phyloP scores from a whole-genome alignment of 495 filamentous ascomycete species.

The Lasiosphaeria ovina region DNA sequence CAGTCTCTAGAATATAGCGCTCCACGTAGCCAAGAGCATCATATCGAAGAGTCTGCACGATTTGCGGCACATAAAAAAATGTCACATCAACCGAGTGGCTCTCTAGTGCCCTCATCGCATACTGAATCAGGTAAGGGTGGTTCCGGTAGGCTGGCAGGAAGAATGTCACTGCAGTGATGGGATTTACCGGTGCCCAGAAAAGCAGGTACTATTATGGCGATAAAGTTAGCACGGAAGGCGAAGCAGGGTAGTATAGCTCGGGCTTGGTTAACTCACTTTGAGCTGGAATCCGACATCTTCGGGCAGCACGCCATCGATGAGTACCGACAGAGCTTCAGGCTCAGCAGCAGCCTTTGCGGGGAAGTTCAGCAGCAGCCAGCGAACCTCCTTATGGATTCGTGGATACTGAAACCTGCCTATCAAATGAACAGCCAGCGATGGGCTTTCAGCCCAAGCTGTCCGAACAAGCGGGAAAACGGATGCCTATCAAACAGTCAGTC shows the following conservation, averaged over 20 bases:
- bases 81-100: slow-evolving; percentile 92
- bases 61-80: slow-evolving; percentile 98
- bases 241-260: background rate
- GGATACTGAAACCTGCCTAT: slow-evolving; percentile 72
- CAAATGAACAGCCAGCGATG: slow-evolving; percentile 81
- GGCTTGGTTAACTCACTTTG: slow-evolving; percentile 55
- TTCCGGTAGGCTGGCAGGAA: slow-evolving; percentile 93
- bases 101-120: slow-evolving; percentile 93
- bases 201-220: slow-evolving; percentile 67
- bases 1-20: slow-evolving; percentile 93
- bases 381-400: slow-evolving; percentile 69
- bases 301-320: slow-evolving; percentile 74
- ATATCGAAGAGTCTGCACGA: slow-evolving; percentile 94
- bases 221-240: slow-evolving; percentile 34
- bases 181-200: slow-evolving; percentile 93
- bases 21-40: slow-evolving; percentile 94
- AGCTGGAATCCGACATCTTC: slow-evolving; percentile 78
- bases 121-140: slow-evolving; percentile 91
- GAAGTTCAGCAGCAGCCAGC: slow-evolving; percentile 73
- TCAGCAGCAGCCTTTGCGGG: slow-evolving; percentile 77
- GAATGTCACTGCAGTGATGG: slow-evolving; percentile 86
- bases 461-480: slow-evolving; percentile 60
- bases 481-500: slow-evolving; percentile 31
- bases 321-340: slow-evolving; percentile 74
- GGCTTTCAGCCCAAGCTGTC: slow-evolving; percentile 81